phyloP scores from a whole-genome alignment of 1,284 basidiomycete species.

The Malassezia cuniculi region DNA sequence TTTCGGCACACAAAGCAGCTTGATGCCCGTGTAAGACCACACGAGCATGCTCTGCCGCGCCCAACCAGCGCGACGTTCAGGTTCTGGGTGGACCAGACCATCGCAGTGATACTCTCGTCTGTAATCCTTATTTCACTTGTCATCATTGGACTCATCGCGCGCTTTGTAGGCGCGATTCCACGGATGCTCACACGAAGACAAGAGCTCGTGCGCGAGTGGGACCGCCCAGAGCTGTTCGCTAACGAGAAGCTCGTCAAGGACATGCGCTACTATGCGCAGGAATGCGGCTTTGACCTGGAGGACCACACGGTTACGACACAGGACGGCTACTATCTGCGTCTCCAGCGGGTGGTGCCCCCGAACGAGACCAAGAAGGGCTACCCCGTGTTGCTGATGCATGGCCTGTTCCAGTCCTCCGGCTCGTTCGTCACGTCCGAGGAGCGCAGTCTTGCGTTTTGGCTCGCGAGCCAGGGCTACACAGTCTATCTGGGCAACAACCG shows the following conservation, averaged over 20 bases:
- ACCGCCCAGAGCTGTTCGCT: constrained; percentile 49
- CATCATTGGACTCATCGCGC: constrained; percentile 44
- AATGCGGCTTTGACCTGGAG: constrained; percentile 52
- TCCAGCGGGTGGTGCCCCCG: constrained; percentile 49
- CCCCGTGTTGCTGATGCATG: constrained; percentile 55
- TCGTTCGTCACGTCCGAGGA: constrained; percentile 56
- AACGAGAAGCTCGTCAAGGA: constrained; percentile 51
- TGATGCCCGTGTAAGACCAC: too few relatives aligned
- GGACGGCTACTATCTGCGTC: constrained; percentile 52
- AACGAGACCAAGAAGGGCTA: constrained; percentile 49
- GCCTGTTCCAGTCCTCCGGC: constrained; percentile 55
- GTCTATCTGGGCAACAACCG: constrained; percentile 56
- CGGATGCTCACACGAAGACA: constrained; percentile 4
- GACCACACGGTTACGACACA: constrained; percentile 53
- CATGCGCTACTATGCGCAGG: constrained; percentile 52
- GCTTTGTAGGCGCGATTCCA: constrained; percentile 21
- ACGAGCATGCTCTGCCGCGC: too few relatives aligned
- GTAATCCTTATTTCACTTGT: constrained; percentile 49
- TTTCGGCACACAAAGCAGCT: too few relatives aligned
- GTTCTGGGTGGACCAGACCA: constrained; percentile 48
- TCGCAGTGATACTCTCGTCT: constrained; percentile 50
- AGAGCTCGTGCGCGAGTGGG: constrained; percentile 46
- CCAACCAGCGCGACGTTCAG: too few relatives aligned
- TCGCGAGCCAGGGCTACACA: constrained; percentile 53
- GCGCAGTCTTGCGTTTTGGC: constrained; percentile 54